Conservation (phyloP, 768 basidiomycete species). For the Leccinum aurantiacum region DNA sequence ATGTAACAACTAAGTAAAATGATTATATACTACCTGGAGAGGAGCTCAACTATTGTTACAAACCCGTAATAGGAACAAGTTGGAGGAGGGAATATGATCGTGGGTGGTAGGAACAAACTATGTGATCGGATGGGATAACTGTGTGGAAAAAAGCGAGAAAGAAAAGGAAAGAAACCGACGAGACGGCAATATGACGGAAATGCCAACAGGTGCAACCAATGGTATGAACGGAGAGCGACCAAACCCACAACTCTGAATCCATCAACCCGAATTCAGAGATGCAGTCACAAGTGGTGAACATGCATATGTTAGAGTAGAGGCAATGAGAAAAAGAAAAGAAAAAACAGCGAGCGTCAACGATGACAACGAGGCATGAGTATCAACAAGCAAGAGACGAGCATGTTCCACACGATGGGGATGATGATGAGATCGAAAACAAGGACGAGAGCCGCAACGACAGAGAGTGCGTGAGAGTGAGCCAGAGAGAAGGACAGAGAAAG, state of each 20-base stretch:
- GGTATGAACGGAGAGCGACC: slow-evolving; percentile 15
- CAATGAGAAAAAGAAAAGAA: slow-evolving; percentile 5
- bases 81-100: slow-evolving; percentile 18
- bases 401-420: slow-evolving; percentile 15
- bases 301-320: slow-evolving; percentile 19
- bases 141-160: neutral
- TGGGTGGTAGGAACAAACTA: slow-evolving; percentile 3
- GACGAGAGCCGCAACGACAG: slow-evolving; percentile 15
- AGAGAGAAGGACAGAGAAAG: neutral
- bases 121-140: slow-evolving; percentile 21
- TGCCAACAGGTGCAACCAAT: slow-evolving; percentile 18
- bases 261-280: slow-evolving; percentile 12
- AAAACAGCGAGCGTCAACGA: slow-evolving; percentile 13
- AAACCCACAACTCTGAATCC: slow-evolving; percentile 15
- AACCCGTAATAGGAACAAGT: slow-evolving; percentile 31
- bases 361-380: slow-evolving; percentile 9
- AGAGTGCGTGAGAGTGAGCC: neutral
- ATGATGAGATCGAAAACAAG: slow-evolving; percentile 19
- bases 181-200: slow-evolving; percentile 7
- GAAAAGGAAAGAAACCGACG: neutral
- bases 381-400: slow-evolving; percentile 23
- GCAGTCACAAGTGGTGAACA: slow-evolving; percentile 9
- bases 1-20: slow-evolving; percentile 18
- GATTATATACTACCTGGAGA: slow-evolving; percentile 28
- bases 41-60: slow-evolving; percentile 32